These are phyloP conservation scores for Ophiosphaerella herpotricha DNA, from an alignment of 2,329 filamentous ascomycete species.

Conservation along the genomic window DNA sequence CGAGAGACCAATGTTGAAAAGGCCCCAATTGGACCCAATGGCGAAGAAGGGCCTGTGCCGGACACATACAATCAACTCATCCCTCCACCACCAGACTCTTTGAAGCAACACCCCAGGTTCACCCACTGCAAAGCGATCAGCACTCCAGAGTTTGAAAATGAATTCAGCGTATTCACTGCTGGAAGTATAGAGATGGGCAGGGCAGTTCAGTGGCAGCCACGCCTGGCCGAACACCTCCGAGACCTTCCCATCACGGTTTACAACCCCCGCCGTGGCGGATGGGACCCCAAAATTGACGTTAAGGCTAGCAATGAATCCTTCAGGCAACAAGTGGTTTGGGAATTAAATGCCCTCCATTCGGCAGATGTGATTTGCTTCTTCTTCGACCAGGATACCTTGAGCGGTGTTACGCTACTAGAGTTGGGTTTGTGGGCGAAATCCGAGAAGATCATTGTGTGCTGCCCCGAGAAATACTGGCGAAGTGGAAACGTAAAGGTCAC, in stretches of 20 bases:
- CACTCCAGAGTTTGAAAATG: constrained; percentile 6
- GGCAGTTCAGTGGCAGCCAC: constrained; percentile 58
- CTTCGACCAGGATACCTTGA: constrained; percentile 58
- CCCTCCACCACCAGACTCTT: constrained; percentile 11
- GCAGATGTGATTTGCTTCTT: constrained; percentile 62
- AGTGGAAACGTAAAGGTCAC: constrained; percentile 65
- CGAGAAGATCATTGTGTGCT: constrained; percentile 59
- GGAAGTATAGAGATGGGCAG: constrained; percentile 58
- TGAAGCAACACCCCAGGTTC: constrained; percentile 15
- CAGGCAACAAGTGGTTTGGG: constrained; percentile 63
- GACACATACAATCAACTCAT: constrained; percentile 29
- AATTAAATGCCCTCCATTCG: constrained; percentile 60
- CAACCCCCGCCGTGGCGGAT: constrained; percentile 62
- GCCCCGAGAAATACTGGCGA: constrained; percentile 59
- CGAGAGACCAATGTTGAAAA: constrained; percentile 1
- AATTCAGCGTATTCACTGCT: constrained; percentile 60
- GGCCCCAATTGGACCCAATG: neutral
- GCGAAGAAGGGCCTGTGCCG: constrained; percentile 26
- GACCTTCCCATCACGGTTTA: constrained; percentile 58
- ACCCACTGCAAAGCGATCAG: constrained; percentile 8
- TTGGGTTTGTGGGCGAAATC: constrained; percentile 58
- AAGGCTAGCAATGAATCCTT: constrained; percentile 50
- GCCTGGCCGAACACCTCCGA: constrained; percentile 49
- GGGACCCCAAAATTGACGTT: constrained; percentile 60
- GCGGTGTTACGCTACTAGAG: constrained; percentile 65